Percentiles rank a stretch among this genome's conserved stretches.
Conservation (phyloP, 2,329 filamentous ascomycete species). For the Rhynchosporium agropyri region DNA sequence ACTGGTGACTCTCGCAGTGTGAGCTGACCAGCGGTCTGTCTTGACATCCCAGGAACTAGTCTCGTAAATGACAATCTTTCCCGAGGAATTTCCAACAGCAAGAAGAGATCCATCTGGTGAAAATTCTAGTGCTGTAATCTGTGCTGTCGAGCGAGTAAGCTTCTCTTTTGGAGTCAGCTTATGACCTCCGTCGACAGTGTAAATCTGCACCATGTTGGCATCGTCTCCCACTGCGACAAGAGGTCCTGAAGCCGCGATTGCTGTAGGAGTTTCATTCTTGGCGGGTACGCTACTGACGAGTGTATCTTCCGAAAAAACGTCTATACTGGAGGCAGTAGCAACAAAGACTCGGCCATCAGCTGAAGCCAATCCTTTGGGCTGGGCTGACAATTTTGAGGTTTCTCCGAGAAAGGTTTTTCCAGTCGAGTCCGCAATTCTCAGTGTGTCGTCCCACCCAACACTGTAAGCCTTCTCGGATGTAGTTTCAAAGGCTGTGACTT, state of each 20-base stretch:
- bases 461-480: constrained; percentile 71
- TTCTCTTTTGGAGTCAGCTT: constrained; percentile 49
- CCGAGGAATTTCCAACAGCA: constrained; percentile 79
- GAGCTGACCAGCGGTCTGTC: constrained; percentile 77
- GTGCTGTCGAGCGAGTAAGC: constrained; percentile 69
- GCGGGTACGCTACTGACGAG: constrained; percentile 59
- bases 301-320: constrained; percentile 62
- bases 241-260: constrained; percentile 69
- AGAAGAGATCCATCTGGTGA: constrained; percentile 75
- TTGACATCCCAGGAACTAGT: constrained; percentile 68
- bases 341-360: constrained; percentile 54
- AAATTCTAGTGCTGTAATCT: constrained; percentile 81
- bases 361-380: constrained; percentile 74
- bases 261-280: constrained; percentile 66
- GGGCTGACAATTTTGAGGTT: constrained; percentile 68
- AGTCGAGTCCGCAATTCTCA: constrained; percentile 76
- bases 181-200: constrained; percentile 61
- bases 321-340: constrained; percentile 57
- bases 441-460: constrained; percentile 91
- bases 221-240: constrained; percentile 77
- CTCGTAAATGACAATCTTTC: constrained; percentile 85
- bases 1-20: constrained; percentile 67
- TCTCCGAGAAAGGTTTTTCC: constrained; percentile 75
- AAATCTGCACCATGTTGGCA: constrained; percentile 75
- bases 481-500: constrained; percentile 75